Evolutionary conservation across 495 filamentous ascomycete species (phyloP).

Genomic region (Penicillium psychrofluorescens): DNA sequence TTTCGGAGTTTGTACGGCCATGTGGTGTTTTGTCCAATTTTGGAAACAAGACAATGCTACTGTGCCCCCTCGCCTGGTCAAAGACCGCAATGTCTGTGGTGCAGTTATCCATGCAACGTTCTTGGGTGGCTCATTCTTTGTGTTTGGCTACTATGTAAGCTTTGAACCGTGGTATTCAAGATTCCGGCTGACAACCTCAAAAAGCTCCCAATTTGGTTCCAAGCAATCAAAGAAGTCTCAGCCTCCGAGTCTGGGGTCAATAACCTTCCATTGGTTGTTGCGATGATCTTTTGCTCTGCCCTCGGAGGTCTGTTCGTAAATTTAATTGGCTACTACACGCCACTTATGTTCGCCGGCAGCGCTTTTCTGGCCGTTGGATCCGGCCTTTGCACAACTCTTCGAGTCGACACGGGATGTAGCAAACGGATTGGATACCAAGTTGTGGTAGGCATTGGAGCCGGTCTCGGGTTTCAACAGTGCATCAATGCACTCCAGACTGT

Average conservation of each 20-base stretch:
- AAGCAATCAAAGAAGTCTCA: conserved; percentile 64
- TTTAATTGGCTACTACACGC: conserved; percentile 65
- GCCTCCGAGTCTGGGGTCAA: conserved; percentile 69
- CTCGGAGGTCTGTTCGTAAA: conserved; percentile 53
- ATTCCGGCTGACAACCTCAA: conserved; percentile 1
- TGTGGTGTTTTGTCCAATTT: conserved; percentile 60
- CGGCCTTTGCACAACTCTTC: conserved; percentile 61
- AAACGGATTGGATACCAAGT: conserved; percentile 76
- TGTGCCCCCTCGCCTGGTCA: conserved; percentile 64
- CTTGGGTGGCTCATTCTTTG: conserved; percentile 57
- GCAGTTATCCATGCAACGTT: conserved; percentile 47
- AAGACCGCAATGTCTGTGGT: conserved; percentile 57
- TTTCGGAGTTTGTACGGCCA: conserved; percentile 52
- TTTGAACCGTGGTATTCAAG: not conserved
- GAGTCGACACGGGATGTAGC: conserved; percentile 37
- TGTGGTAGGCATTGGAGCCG: conserved; percentile 61
- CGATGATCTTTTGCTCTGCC: conserved; percentile 54
- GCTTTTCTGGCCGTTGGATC: conserved; percentile 56
- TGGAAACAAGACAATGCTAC: conserved; percentile 68
- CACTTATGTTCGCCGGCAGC: conserved; percentile 57
- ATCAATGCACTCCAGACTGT: conserved; percentile 66
- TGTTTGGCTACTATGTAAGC: conserved; percentile 50
- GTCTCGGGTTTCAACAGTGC: conserved; percentile 60
- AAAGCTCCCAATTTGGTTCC: conserved; percentile 84
- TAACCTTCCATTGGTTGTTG: conserved; percentile 67